Percentiles rank a stretch among this genome's conserved stretches.
These are phyloP conservation scores for Rhizopus microsporus DNA, from an alignment of 371 early-diverging fungal genomes.

Conservation along the genomic window DNA sequence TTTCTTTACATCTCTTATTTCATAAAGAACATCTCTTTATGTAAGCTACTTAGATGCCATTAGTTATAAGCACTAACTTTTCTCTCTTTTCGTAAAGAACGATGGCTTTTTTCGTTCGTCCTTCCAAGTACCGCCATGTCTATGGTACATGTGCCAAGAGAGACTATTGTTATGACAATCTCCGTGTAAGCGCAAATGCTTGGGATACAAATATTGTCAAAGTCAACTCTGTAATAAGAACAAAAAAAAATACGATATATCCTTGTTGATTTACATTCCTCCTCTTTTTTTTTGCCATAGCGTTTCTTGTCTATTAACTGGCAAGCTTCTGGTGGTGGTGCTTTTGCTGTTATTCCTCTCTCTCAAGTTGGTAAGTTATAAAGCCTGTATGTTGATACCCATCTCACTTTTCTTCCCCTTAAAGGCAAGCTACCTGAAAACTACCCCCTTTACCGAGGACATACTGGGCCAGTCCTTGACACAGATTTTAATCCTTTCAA, in stretches of 20 bases:
- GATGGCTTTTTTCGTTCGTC: slow-evolving; percentile 79
- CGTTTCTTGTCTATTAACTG: slow-evolving; percentile 92
- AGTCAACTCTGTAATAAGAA: slow-evolving; percentile 79
- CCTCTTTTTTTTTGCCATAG: slow-evolving; percentile 24
- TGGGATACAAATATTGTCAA: slow-evolving; percentile 97
- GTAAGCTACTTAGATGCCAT: background rate
- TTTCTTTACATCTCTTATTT: background rate
- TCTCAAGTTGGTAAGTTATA: slow-evolving; percentile 66
- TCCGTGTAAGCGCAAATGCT: slow-evolving; percentile 87
- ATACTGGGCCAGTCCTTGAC: slow-evolving; percentile 93
- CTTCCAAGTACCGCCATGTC: slow-evolving; percentile 91
- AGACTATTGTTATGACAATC: slow-evolving; percentile 92
- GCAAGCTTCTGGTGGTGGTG: slow-evolving; percentile 96
- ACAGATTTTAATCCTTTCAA: slow-evolving; percentile 98
- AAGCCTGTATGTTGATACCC: background rate
- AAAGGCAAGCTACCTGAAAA: slow-evolving; percentile 82
- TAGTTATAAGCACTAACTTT: background rate
- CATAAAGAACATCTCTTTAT: background rate
- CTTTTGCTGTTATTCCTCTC: slow-evolving; percentile 93
- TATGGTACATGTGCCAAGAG: slow-evolving; percentile 90
- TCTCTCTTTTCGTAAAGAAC: background rate
- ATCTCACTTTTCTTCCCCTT: background rate
- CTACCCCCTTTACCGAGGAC: slow-evolving; percentile 89
- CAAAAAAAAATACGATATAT: slow-evolving; percentile 1
- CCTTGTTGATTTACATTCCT: background rate